phyloP scores from a whole-genome alignment of 148 eudicot species.

The Mesembryanthemum crystallinum region DNA sequence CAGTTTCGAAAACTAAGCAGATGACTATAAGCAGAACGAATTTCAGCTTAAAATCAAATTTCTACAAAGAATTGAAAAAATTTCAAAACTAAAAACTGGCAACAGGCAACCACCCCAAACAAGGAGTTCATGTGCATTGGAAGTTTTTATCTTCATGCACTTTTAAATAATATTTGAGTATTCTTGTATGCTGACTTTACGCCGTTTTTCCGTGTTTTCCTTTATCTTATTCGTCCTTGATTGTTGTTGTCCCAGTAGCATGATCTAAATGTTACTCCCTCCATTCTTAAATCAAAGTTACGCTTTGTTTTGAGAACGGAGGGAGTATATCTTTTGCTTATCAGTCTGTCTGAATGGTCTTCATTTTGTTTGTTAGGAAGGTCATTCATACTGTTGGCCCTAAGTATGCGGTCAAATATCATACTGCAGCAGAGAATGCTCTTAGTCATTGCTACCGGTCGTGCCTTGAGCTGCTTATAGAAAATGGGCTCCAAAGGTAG shows the following conservation, averaged over 20 bases:
- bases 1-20: no score
- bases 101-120: background rate
- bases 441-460: constrained; percentile 95
- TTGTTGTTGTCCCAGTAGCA: no score
- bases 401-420: constrained; percentile 97
- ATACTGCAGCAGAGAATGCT: constrained; percentile 99
- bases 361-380: constrained; percentile 60
- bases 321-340: background rate
- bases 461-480: constrained; percentile 93
- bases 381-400: constrained; percentile 99
- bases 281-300: no score
- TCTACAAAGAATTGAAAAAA: no score
- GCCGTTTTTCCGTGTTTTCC: background rate
- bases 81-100: no score
- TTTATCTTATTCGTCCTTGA: no score
- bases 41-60: no score
- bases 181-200: background rate
- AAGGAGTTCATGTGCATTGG: background rate
- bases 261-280: no score
- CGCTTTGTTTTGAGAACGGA: no score
- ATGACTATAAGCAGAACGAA: no score
- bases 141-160: background rate
- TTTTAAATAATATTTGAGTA: background rate
- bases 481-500: constrained; percentile 70
- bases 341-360: constrained; percentile 3